phyloP scores from a whole-genome alignment of 306 rosid species.

The Myrica gale region DNA sequence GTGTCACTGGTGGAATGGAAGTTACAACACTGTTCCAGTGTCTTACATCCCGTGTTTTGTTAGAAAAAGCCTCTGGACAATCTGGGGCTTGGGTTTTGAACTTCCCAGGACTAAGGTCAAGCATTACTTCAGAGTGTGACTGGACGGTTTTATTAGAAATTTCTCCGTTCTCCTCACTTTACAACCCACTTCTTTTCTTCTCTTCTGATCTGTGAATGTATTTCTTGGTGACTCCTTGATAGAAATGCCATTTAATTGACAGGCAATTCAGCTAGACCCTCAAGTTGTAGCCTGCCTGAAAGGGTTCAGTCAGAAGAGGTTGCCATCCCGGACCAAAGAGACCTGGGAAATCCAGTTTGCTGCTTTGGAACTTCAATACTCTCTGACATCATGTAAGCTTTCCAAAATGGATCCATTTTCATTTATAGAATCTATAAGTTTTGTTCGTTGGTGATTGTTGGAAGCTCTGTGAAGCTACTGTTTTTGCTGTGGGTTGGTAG shows the following conservation, averaged over 20 bases:
- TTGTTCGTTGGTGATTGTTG: slow-evolving; percentile 18
- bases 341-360: slow-evolving; percentile 38
- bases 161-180: not conserved
- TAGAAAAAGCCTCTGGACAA: not conserved
- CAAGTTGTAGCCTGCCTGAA: slow-evolving; percentile 31
- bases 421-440: slow-evolving; percentile 1
- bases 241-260: slow-evolving; percentile 32
- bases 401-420: slow-evolving; percentile 24
- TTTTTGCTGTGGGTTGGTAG: slow-evolving; percentile 17
- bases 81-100: not conserved
- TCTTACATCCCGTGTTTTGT: not conserved
- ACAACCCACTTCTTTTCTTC: not conserved
- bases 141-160: not conserved
- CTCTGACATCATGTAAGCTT: slow-evolving; percentile 51
- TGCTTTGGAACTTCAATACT: slow-evolving; percentile 35
- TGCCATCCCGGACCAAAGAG: slow-evolving; percentile 34
- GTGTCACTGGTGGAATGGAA: not conserved
- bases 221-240: slow-evolving; percentile 21
- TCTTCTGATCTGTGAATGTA: slow-evolving; percentile 11
- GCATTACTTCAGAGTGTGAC: not conserved
- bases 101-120: not conserved
- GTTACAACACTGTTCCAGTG: not conserved
- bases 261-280: slow-evolving; percentile 48
- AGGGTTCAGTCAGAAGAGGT: slow-evolving; percentile 38
- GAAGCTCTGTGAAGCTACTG: slow-evolving; percentile 15